Conservation (phyloP, 164 flowering plant species). For the Magnolia changhungtana region DNA sequence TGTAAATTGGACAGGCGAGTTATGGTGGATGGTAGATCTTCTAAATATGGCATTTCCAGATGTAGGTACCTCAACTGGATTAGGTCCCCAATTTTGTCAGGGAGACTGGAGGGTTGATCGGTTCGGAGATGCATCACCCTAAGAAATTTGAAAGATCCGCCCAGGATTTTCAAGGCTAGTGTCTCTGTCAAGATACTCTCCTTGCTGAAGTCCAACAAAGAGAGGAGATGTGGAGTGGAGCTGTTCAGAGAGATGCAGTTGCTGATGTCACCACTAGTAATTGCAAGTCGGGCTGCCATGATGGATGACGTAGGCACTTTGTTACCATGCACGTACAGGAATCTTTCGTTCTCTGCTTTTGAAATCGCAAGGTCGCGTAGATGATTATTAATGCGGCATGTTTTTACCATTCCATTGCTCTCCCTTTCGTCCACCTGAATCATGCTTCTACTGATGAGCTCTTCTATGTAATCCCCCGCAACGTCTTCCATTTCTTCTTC, state of each 20-base stretch:
- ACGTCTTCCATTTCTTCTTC: background rate
- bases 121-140: background rate
- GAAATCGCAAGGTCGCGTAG: background rate
- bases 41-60: too few relatives aligned
- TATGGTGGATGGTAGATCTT: too few relatives aligned
- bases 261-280: background rate
- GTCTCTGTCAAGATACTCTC: too few relatives aligned
- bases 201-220: too few relatives aligned
- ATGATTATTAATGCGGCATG: background rate
- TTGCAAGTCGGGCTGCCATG: background rate
- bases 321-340: background rate
- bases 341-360: background rate
- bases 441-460: background rate
- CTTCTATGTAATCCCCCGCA: background rate
- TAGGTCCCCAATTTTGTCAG: background rate
- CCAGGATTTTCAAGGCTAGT: background rate
- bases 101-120: background rate
- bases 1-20: too few relatives aligned
- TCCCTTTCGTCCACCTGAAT: background rate
- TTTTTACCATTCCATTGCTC: background rate
- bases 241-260: background rate
- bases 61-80: too few relatives aligned
- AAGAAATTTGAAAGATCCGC: background rate
- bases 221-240: background rate
- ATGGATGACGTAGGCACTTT: background rate